Base-by-base conservation (phyloP, 331 rosid species). In the Erythrophleum ivorense region DNA sequence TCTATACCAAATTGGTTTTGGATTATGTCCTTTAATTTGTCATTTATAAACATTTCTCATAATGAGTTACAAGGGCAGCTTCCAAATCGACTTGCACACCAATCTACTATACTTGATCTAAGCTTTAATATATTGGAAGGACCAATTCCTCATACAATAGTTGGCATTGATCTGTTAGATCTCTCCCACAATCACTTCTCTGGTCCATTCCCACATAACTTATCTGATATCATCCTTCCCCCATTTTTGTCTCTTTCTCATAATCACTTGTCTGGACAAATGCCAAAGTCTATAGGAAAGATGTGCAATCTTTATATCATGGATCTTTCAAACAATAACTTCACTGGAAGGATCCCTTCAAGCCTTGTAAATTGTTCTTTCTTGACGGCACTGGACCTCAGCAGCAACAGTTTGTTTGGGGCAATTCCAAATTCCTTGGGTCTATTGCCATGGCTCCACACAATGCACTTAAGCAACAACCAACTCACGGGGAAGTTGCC, bases 1-100 rank as follows among this genome's bases (percentile, higher is more conserved):
- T 49, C 69, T 45, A 63, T 85, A 7, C 89, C 89, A 6, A 68
- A 71, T 2, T 90, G 90, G 91, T 84, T 88, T 55, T 82, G 90
- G 91, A 46, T 85, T 62, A 54, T 81, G 18, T 71, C 86, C 0
- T 45, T 73, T 0, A 57, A 68, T 38, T 19, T 83, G 13, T 14
- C 12, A 0, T 2, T 8, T 43, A 55, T 89, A 14, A 85, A 89
- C 66, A 66, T 87, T 45, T 84, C 88, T 16, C 49, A 77, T 55
- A 85, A 89, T 71, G 52, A 69, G 31, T 53, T 85, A 58, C 74
- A 24, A 2, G 87, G 89, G 13, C 69, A 54, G 70, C 81, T 82
- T 75, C 87, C 85, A 45, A 83, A 80, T 81, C 84, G 77, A 54
- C 70, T 21, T 0, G 7, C 52, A 46, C 62, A 57, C 18, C 29